A percentile compares a stretch with the other conserved stretches of the same genome.
Evolutionary conservation across 192 early-diverging fungal genomes (phyloP).

Genomic region (Coemansia sp.): DNA sequence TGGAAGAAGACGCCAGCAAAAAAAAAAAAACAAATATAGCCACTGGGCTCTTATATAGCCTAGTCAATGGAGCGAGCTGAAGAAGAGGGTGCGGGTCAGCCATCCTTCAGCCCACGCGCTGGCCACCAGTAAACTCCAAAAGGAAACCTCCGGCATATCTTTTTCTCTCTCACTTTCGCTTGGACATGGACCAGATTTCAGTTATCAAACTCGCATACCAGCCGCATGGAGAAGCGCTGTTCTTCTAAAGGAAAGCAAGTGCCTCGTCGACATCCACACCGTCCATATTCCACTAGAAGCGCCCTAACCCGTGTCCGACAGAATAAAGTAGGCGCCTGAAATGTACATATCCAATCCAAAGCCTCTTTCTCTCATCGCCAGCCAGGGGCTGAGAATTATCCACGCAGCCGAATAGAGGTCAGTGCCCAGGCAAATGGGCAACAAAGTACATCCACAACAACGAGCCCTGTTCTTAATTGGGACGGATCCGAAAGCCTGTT

Average conservation of each 20-base stretch:
- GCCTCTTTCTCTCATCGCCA: neutral
- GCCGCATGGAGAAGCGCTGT: neutral
- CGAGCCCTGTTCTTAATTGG: neutral
- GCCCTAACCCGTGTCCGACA: neutral
- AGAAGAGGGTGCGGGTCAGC: constrained; percentile 6
- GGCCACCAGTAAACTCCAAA: neutral
- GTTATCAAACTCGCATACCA: neutral
- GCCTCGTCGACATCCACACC: neutral
- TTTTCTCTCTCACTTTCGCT: neutral
- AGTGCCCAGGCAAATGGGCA: neutral
- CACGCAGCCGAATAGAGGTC: neutral
- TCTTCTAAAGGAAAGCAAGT: neutral
- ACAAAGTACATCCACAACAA: neutral
- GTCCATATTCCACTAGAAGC: neutral
- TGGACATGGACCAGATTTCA: neutral
- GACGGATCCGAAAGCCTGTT: constrained; percentile 4
- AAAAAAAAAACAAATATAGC: neutral
- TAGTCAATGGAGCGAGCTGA: neutral
- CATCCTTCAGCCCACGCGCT: neutral
- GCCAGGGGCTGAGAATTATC: constrained; percentile 2
- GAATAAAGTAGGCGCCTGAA: neutral
- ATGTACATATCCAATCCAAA: neutral
- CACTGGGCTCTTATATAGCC: neutral
- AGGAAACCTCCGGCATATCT: constrained; percentile 3
- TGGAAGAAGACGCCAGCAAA: neutral